A percentile compares a stretch with the other conserved stretches of the same genome.
Conservation (phyloP, 352 stramenopile species). For the Phytophthora sp. region DNA sequence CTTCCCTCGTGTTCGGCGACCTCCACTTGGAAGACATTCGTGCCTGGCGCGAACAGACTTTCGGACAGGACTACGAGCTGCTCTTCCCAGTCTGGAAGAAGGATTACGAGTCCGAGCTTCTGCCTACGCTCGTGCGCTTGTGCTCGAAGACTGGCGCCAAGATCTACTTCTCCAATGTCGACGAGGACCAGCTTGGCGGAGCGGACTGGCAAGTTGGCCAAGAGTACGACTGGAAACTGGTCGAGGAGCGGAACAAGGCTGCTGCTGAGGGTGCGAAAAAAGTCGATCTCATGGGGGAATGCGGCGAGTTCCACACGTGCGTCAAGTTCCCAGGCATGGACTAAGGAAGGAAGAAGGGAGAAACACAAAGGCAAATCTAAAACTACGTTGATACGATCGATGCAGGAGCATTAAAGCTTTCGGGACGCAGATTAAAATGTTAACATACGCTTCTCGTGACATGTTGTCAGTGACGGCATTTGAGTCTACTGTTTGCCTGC, state of each 20-base stretch:
- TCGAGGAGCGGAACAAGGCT: conserved; percentile 38
- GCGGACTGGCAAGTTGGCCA: conserved; percentile 41
- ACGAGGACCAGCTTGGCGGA: conserved; percentile 26
- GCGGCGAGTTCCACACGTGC: conserved; percentile 91
- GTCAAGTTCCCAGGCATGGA: conserved; percentile 77
- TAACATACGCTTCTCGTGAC: background rate
- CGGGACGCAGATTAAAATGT: background rate
- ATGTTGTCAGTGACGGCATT: background rate
- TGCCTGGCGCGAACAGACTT: conserved; percentile 74
- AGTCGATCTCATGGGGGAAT: conserved; percentile 86
- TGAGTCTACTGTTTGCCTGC: background rate
- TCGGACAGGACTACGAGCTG: conserved; percentile 57
- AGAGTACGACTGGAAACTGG: conserved; percentile 41
- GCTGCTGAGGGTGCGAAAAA: background rate
- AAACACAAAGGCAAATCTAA: background rate
- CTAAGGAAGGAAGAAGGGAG: background rate
- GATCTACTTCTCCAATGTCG: conserved; percentile 69
- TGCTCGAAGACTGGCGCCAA: conserved; percentile 44
- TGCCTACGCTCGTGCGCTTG: conserved; percentile 64
- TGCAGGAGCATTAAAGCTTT: no score
- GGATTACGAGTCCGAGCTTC: conserved; percentile 63
- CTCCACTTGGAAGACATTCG: conserved; percentile 89
- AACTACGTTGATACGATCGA: no score
- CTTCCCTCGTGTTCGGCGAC: conserved; percentile 83
- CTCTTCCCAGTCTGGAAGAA: conserved; percentile 85